Conservation (phyloP, 2,329 filamentous ascomycete genomes). For the Anthostomella pinea region DNA sequence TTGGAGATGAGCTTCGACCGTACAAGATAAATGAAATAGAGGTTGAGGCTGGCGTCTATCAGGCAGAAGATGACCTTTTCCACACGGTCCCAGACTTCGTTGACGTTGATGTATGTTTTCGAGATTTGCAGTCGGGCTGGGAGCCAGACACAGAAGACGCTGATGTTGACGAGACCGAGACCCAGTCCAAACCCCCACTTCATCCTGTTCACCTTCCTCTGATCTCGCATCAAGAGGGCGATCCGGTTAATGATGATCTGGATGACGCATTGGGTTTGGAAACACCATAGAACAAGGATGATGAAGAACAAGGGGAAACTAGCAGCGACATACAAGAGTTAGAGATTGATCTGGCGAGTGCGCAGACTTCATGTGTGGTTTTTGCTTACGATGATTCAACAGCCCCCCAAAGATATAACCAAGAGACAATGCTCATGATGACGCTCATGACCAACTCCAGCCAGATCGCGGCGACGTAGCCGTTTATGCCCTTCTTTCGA, state of each 20-base stretch:
- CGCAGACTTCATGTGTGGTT: background rate
- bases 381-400: constrained; percentile 24
- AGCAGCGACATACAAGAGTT: background rate
- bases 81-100: constrained; percentile 43
- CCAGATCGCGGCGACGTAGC: constrained; percentile 36
- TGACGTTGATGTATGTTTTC: constrained; percentile 34
- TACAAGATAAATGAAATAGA: constrained; percentile 41
- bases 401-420: constrained; percentile 26
- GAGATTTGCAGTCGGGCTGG: constrained; percentile 38
- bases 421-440: constrained; percentile 28
- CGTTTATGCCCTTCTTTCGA: constrained; percentile 24
- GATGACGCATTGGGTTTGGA: constrained; percentile 40
- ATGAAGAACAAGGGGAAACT: constrained; percentile 19
- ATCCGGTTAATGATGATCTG: constrained; percentile 48
- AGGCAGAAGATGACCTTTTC: constrained; percentile 42
- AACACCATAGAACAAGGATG: constrained; percentile 29
- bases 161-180: constrained; percentile 42
- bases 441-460: constrained; percentile 29
- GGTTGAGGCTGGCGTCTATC: constrained; percentile 41
- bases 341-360: background rate
- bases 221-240: constrained; percentile 35
- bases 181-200: constrained; percentile 37
- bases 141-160: constrained; percentile 45
- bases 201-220: constrained; percentile 28
- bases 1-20: constrained; percentile 39